Conservation (phyloP, 1,284 basidiomycete species). For the Entoloma clypeatum region DNA sequence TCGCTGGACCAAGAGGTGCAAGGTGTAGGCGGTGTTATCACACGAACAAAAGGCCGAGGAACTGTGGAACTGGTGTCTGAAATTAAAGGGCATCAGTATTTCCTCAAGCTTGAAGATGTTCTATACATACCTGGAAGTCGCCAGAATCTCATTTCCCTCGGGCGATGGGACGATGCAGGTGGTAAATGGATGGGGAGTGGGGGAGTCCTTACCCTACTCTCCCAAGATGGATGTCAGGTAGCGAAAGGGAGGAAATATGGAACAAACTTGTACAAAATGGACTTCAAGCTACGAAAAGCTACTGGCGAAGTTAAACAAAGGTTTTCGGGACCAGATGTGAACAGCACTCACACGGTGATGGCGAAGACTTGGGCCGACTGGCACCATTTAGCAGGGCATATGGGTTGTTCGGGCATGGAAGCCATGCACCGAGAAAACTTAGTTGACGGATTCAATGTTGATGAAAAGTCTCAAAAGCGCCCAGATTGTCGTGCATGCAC, state of each 20-base stretch:
- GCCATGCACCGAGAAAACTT: neutral
- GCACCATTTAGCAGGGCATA: neutral
- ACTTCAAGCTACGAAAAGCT: no score
- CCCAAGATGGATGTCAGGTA: neutral
- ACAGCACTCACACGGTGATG: neutral
- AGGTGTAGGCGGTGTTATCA: neutral
- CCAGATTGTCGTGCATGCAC: neutral
- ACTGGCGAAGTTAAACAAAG: neutral
- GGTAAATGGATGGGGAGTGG: neutral
- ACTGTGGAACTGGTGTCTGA: neutral
- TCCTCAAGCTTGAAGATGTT: neutral
- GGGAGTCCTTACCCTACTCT: no score
- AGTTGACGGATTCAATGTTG: neutral
- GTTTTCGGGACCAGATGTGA: neutral
- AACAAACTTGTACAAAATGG: neutral
- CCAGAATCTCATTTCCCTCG: neutral
- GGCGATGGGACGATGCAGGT: neutral
- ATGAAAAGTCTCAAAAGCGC: neutral
- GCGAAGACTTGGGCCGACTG: neutral
- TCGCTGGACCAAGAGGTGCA: neutral
- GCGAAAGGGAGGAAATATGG: neutral
- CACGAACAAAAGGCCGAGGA: neutral
- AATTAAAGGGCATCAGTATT: neutral
- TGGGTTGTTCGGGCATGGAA: neutral
- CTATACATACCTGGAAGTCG: neutral